Evolutionary conservation across 768 basidiomycete genomes (phyloP).

Genomic region (Pleurotus tuoliensis): DNA sequence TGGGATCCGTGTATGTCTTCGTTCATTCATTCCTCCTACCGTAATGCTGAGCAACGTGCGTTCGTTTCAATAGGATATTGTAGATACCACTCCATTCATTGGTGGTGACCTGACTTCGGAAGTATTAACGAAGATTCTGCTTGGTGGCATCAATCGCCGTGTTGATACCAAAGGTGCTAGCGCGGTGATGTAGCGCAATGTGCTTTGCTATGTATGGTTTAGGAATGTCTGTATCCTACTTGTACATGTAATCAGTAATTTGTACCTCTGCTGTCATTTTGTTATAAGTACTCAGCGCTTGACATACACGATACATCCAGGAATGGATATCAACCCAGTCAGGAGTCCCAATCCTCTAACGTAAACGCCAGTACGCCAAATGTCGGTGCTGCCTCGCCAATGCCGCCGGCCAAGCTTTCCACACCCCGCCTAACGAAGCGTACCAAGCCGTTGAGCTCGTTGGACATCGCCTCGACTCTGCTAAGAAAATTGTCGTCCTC

Average conservation of each 20-base stretch:
- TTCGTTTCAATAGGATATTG: constrained; percentile 48
- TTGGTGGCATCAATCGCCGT: constrained; percentile 62
- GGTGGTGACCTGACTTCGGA: constrained; percentile 39
- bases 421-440: constrained; percentile 65
- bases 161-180: constrained; percentile 15
- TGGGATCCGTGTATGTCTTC: constrained; percentile 39
- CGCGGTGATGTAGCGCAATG: constrained; percentile 5
- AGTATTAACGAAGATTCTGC: constrained; percentile 55
- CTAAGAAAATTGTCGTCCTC: constrained; percentile 43
- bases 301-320: neutral
- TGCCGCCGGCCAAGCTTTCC: constrained; percentile 62
- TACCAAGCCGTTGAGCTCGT: constrained; percentile 68
- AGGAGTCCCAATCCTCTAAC: constrained; percentile 75
- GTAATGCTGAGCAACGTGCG: too few relatives aligned
- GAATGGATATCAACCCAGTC: constrained; percentile 12
- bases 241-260: neutral
- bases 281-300: neutral
- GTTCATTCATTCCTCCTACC: neutral
- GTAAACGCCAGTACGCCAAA: constrained; percentile 74
- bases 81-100: constrained; percentile 61
- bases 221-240: neutral
- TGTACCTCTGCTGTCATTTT: neutral
- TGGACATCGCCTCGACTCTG: constrained; percentile 59
- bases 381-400: constrained; percentile 53
- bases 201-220: too few relatives aligned